These are phyloP conservation scores for Umbelopsis sp. DNA, from an alignment of 192 early-diverging fungal species.

Conservation along the genomic window DNA sequence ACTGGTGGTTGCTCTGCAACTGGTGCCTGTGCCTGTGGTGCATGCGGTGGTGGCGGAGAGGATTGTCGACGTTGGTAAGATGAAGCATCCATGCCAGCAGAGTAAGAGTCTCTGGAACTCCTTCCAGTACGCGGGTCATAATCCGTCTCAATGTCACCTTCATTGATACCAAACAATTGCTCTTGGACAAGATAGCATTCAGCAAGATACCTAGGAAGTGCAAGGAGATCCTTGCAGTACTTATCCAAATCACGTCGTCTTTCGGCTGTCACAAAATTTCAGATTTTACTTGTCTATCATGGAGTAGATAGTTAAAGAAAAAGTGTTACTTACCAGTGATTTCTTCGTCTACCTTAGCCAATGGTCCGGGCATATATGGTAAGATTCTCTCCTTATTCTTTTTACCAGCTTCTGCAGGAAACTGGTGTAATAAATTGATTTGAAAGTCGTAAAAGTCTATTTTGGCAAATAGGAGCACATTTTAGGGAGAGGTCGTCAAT, in stretches of 20 bases:
- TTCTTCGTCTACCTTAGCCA: conserved; percentile 63
- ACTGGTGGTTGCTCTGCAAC: not conserved
- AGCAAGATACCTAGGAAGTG: conserved; percentile 58
- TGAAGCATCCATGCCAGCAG: not conserved
- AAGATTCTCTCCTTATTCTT: conserved; percentile 56
- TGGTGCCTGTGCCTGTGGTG: not conserved
- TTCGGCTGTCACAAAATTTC: conserved; percentile 33
- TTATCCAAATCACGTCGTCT: conserved; percentile 66
- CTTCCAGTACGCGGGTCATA: conserved; percentile 29
- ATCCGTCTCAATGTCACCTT: conserved; percentile 62
- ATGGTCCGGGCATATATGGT: conserved; percentile 69
- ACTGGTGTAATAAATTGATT: conserved; percentile 66
- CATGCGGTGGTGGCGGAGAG: not conserved
- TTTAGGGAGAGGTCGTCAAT: not conserved
- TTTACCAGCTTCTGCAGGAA: conserved; percentile 66
- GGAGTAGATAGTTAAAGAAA: not conserved
- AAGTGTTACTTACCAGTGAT: conserved; percentile 49
- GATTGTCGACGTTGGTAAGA: conserved; percentile 4
- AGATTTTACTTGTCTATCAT: not conserved
- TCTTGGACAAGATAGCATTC: conserved; percentile 49
- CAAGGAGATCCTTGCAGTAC: conserved; percentile 67
- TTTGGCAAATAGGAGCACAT: conserved; percentile 5
- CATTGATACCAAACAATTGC: conserved; percentile 54
- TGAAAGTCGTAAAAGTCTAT: conserved; percentile 78
- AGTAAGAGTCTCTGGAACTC: conserved; percentile 14